Evolutionary conservation across 2,329 filamentous ascomycete species (phyloP), one percentile per base, ranked within the genome.

Genomic region (Colletotrichum siamense): DNA sequence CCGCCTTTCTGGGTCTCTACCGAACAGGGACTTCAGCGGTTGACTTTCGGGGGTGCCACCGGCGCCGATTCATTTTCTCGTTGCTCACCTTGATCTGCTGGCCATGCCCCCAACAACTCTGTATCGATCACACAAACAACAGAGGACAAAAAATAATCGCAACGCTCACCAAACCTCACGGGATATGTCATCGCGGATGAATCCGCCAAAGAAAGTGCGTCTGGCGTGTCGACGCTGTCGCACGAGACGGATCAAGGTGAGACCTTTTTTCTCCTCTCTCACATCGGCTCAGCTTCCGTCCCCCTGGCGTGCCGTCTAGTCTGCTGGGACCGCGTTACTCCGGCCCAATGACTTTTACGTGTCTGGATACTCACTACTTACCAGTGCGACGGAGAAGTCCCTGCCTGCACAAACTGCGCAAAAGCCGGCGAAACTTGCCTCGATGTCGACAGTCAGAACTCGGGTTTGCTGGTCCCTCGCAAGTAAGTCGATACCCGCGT

Each of bases 181-280:
- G 26, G 12, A 44, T 1, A 73, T 73, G 73, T 44, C 73, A 57
- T 22, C 74, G 63, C 55, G 70, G 64, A 28, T 34, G 18, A 67
- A 72, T 18, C 73, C 78, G 15, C 78, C 81, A 1, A 84, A 83
- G 68, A 86, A 86, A 62, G 84, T 86, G 59, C 83, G 84, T 5
- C 77, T 85, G 32, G 85, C 85, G 6, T 86, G 84, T 73, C 81
- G 80, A 24, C 81, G 84, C 66, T 86, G 84, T 76, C 81, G 85
- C 39, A 77, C 78, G 5, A 82, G 84, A 61, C 82, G 83, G 34
- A 82, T 86, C 52, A 86, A 86, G 81, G 84, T 84, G 73, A 68
- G 34, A 39, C 44, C 18, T 49, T 18, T 52, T 24, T 26, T 26
- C 30, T 44, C 61, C 32, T 8, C 22, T 34, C 26, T 49, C 28